phyloP scores from a whole-genome alignment of 2,329 filamentous ascomycete species.

The Hymenoscyphus occultus region DNA sequence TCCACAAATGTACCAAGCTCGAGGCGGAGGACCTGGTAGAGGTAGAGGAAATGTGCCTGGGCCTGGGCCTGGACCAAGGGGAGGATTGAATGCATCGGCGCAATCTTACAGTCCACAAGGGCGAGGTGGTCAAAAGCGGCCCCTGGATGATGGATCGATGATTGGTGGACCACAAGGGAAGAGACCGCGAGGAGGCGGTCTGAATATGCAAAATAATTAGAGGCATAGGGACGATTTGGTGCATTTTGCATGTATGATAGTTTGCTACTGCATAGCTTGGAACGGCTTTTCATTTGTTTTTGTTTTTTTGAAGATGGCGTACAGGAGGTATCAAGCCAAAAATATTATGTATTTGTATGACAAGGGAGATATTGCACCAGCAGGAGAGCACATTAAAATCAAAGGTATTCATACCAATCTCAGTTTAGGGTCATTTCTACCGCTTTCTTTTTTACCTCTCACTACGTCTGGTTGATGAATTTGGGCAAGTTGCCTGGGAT shows the following conservation, averaged over 20 bases:
- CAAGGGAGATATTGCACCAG: background rate
- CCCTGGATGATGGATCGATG: conserved; percentile 34
- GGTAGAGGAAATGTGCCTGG: conserved; percentile 30
- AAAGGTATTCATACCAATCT: background rate
- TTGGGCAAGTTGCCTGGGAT: conserved; percentile 56
- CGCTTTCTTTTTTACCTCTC: background rate
- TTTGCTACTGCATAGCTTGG: conserved; percentile 28
- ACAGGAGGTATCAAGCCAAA: conserved; percentile 6
- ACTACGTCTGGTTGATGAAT: conserved; percentile 22
- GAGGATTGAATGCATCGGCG: conserved; percentile 36
- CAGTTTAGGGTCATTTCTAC: background rate
- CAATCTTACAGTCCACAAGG: conserved; percentile 31
- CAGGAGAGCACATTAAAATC: background rate
- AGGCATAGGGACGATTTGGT: conserved; percentile 5
- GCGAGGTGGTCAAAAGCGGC: conserved; percentile 32
- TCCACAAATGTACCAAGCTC: conserved; percentile 23
- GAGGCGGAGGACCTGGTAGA: conserved; percentile 24
- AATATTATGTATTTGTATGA: conserved; percentile 4
- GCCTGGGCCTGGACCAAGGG: conserved; percentile 20
- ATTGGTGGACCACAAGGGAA: conserved; percentile 40
- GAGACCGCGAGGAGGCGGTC: conserved; percentile 43
- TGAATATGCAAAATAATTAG: conserved; percentile 26
- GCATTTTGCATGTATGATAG: conserved; percentile 31
- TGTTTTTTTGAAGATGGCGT: conserved; percentile 15
- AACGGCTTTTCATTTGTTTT: conserved; percentile 29